These are phyloP conservation scores for Macrocybe sp. DNA, from an alignment of 1,284 basidiomycete genomes.

Conservation along the genomic window DNA sequence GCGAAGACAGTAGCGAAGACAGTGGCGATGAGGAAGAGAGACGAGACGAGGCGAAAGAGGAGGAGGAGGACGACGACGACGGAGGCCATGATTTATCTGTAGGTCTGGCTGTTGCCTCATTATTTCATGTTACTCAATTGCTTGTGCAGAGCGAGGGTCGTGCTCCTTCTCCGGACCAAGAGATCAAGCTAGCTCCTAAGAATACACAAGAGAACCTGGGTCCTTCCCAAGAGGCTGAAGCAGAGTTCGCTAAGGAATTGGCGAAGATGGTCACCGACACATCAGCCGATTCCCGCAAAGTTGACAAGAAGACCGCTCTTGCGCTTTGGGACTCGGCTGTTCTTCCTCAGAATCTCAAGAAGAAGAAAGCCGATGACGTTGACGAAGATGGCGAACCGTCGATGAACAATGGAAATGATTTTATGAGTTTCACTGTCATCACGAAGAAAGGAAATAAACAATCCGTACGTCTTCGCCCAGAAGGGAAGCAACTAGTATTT, in stretches of 20 bases:
- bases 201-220: slow-evolving; percentile 63
- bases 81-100: slow-evolving; percentile 48
- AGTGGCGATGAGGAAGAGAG: slow-evolving; percentile 61
- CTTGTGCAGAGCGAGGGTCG: slow-evolving; percentile 54
- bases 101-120: slow-evolving; percentile 16
- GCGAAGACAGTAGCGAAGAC: slow-evolving; percentile 67
- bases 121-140: slow-evolving; percentile 8
- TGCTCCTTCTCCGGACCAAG: slow-evolving; percentile 71
- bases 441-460: slow-evolving; percentile 81
- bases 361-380: slow-evolving; percentile 51
- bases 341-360: slow-evolving; percentile 56
- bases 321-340: slow-evolving; percentile 87
- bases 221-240: slow-evolving; percentile 83
- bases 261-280: slow-evolving; percentile 92
- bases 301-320: slow-evolving; percentile 78
- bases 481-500: no score
- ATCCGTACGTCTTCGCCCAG: neutral
- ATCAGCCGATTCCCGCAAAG: slow-evolving; percentile 75
- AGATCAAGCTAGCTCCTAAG: slow-evolving; percentile 58
- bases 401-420: slow-evolving; percentile 32
- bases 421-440: slow-evolving; percentile 93
- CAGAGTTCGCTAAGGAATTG: slow-evolving; percentile 93
- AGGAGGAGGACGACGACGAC: slow-evolving; percentile 46
- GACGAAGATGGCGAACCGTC: slow-evolving; percentile 45
- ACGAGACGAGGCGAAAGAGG: slow-evolving; percentile 50